These are phyloP conservation scores for Ceratobasidium sp. DNA, from an alignment of 1,284 basidiomycete genomes.

Conservation along the genomic window DNA sequence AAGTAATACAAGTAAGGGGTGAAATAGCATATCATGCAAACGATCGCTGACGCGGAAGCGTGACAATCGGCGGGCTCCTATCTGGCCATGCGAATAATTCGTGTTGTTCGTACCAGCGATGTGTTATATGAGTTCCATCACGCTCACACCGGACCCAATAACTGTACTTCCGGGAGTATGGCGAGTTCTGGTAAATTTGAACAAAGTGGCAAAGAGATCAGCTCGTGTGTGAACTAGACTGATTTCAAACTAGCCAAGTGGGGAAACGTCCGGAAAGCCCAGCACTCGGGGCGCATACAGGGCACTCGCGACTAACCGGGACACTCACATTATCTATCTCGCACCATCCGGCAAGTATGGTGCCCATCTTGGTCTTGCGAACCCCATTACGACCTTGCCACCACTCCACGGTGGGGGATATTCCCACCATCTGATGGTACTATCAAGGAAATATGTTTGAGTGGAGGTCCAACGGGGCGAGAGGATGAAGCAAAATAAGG, in stretches of 20 bases:
- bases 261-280: neutral
- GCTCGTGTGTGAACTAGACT: neutral
- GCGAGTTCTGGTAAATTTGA: neutral
- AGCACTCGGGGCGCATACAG: constrained; percentile 13
- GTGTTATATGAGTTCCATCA: constrained; percentile 10
- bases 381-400: constrained; percentile 27
- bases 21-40: constrained; percentile 19
- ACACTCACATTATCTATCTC: constrained; percentile 28
- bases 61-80: neutral
- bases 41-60: neutral
- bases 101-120: constrained; percentile 43
- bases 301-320: too few species aligned
- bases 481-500: neutral
- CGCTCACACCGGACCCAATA: constrained; percentile 36
- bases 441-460: neutral
- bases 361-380: constrained; percentile 21
- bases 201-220: constrained; percentile 1
- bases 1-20: neutral
- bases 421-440: constrained; percentile 30
- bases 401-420: constrained; percentile 33
- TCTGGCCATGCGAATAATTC: constrained; percentile 27
- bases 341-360: constrained; percentile 42
- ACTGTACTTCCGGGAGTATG: constrained; percentile 15
- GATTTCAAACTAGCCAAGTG: constrained; percentile 6
- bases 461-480: neutral